Conservation (phyloP, 108 stramenopile genomes). For the Cyclostephanos invisitatus region DNA sequence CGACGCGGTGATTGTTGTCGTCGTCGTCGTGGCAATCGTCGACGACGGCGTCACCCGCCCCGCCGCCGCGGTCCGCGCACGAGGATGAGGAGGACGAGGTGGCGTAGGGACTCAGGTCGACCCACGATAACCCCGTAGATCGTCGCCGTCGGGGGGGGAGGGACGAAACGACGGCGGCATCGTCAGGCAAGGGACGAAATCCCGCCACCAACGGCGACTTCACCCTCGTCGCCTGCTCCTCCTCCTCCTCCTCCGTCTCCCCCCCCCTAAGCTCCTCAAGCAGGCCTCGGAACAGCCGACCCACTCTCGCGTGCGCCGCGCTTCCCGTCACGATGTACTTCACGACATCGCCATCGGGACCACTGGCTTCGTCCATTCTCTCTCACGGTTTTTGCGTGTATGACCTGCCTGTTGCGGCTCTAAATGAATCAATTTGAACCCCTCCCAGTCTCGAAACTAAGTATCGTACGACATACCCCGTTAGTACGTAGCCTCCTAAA, state of each 20-base stretch:
- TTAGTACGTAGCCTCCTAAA: no score
- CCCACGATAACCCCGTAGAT: slow-evolving; percentile 6
- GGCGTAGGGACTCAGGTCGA: slow-evolving; percentile 30
- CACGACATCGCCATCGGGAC: background rate
- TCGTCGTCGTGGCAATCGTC: background rate
- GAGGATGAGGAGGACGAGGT: no score
- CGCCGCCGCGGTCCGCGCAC: background rate
- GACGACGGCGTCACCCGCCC: background rate
- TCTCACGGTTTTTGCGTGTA: no score
- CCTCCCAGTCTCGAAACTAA: no score
- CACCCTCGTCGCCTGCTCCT: no score
- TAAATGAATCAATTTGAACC: no score
- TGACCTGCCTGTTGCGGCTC: no score
- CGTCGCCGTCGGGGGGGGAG: background rate
- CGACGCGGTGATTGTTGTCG: background rate
- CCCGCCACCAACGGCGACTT: background rate
- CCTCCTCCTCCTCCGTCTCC: no score
- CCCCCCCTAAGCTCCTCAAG: background rate
- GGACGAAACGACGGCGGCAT: no score
- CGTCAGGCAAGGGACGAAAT: background rate
- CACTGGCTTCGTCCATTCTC: background rate
- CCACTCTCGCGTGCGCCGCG: slow-evolving; percentile 32
- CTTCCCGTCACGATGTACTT: slow-evolving; percentile 32
- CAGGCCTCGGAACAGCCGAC: slow-evolving; percentile 13
- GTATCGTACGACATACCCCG: no score